Evolutionary conservation across 129 eudicot genomes (phyloP), one percentile per base, ranked within the genome.

Genomic region (Pittosporum tobira): DNA sequence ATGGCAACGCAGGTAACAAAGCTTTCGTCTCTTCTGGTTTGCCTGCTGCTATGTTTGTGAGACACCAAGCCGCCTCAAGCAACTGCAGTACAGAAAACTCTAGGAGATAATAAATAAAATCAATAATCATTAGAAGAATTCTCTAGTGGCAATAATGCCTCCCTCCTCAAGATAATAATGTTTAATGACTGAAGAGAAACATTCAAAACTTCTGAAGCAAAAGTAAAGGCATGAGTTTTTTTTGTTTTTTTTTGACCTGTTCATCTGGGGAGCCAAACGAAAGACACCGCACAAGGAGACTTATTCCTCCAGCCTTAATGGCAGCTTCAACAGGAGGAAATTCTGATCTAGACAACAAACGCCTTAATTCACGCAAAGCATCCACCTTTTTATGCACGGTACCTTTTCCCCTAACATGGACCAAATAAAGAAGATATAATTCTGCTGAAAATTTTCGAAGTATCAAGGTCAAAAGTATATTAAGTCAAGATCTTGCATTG

Each of bases 41-140:
- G 48, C 99, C 99, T 14, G 99, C 96, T 50, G 96, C 99, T 57
- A 91, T 75, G 70, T 86, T 91, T 50, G 99, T 91, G 52, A 87
- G 83, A 71, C 96, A 91, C 99, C 99, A 91, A 66, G 99, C 90
- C 5, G 99, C 91, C 71, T 91, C 96, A 63, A 91, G 99, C 76
- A 91, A 78, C 99, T 91, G 77, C 31, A 24, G 47, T 18, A 51
- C 53, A 36, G 31, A 3, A 59, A 54, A n/a, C 71, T 40, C 71
- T 24, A 48, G 48, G 62, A 50, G 28, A 76, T 23, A 51, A 16
- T 0, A 2, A 66, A n/a, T 22, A 23, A 44, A 48, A 9, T 9
- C 1, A 42, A 40, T 26, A 14, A 47, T 51, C 34, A 20, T 29
- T 25, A 54, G 15, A 54, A 18, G 15, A 9, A 15, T 20, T 16